Evolutionary conservation across 805 yeast genomes (phyloP).

Genomic region (Kodamaea fukazawae): DNA sequence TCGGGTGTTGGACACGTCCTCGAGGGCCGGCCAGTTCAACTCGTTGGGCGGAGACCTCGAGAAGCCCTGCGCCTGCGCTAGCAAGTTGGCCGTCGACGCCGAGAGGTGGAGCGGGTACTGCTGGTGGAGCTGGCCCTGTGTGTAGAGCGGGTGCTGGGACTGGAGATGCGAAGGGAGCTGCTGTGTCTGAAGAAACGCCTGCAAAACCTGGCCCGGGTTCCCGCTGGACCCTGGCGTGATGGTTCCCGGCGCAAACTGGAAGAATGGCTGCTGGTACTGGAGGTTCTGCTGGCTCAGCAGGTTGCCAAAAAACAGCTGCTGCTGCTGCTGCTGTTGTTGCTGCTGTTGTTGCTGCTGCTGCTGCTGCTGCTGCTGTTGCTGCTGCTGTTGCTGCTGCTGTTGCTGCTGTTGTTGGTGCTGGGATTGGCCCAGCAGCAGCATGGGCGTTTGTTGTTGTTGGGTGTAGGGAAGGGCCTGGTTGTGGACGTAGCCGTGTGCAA

Average conservation of each 20-base stretch:
- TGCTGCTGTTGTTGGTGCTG: conserved; percentile 6
- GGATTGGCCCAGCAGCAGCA: neutral
- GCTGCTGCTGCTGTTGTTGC: conserved; percentile 9
- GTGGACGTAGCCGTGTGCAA: conserved; percentile 9
- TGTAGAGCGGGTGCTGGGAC: neutral
- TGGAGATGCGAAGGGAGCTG: neutral
- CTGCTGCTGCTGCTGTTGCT: conserved; percentile 8
- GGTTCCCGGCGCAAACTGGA: neutral
- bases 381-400: conserved; percentile 10
- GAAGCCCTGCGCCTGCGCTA: conserved; percentile 3
- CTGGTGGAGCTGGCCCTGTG: conserved; percentile 2
- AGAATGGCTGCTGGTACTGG: conserved; percentile 1
- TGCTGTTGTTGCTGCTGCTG: conserved; percentile 7
- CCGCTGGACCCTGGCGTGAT: neutral
- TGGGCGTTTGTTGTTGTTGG: conserved; percentile 1
- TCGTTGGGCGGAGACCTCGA: conserved; percentile 1
- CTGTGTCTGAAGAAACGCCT: neutral
- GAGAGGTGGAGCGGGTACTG: conserved; percentile 7
- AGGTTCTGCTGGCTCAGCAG: neutral
- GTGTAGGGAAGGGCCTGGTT: neutral
- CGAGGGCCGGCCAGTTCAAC: conserved; percentile 3
- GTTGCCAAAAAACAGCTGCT: neutral
- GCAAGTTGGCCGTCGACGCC: conserved; percentile 7
- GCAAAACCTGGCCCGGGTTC: no score
- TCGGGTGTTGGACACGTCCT: conserved; percentile 1